These are phyloP conservation scores for Hymenoscyphus occultus DNA, from an alignment of 2,329 filamentous ascomycete species.

Conservation along the genomic window DNA sequence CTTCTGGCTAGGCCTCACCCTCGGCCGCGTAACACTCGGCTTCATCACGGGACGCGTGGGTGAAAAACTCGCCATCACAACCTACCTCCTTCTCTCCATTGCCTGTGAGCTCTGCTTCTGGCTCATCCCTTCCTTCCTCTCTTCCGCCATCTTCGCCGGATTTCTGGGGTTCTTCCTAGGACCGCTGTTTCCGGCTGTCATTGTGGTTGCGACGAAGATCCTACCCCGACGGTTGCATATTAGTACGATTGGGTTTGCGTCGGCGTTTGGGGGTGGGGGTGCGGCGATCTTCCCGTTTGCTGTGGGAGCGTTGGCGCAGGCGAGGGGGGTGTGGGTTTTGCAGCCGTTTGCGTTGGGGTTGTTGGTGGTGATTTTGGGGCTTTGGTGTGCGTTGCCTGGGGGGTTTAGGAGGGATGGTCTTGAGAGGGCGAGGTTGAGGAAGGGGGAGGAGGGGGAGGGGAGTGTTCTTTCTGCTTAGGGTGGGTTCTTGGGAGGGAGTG, in stretches of 20 bases:
- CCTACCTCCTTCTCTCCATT: slow-evolving; percentile 64
- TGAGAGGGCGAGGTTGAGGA: slow-evolving; percentile 15
- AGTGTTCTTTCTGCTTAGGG: not conserved
- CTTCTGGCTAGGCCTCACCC: slow-evolving; percentile 80
- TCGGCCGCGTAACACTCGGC: slow-evolving; percentile 70
- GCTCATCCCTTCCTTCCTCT: slow-evolving; percentile 74
- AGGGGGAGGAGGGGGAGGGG: slow-evolving; percentile 12
- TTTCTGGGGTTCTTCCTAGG: slow-evolving; percentile 78
- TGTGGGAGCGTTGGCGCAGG: slow-evolving; percentile 64
- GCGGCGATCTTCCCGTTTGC: slow-evolving; percentile 65
- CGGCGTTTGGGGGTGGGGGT: slow-evolving; percentile 70
- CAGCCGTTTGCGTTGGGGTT: slow-evolving; percentile 54
- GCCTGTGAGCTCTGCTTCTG: slow-evolving; percentile 71
- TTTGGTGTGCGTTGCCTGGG: slow-evolving; percentile 46
- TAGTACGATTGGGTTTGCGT: slow-evolving; percentile 73
- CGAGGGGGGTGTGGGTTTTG: slow-evolving; percentile 53
- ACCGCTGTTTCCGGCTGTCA: slow-evolving; percentile 71
- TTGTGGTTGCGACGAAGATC: slow-evolving; percentile 72
- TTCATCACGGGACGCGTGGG: slow-evolving; percentile 74
- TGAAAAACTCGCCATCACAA: slow-evolving; percentile 63
- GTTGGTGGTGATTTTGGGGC: slow-evolving; percentile 43
- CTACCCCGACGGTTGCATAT: slow-evolving; percentile 73
- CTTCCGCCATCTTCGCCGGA: slow-evolving; percentile 68
- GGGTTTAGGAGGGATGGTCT: slow-evolving; percentile 29
- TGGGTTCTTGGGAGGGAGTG: not conserved